A percentile compares a stretch with the other conserved stretches of the same genome.
phyloP scores from a whole-genome alignment of 208 protist genomes.

The Herpetomonas tarakana region DNA sequence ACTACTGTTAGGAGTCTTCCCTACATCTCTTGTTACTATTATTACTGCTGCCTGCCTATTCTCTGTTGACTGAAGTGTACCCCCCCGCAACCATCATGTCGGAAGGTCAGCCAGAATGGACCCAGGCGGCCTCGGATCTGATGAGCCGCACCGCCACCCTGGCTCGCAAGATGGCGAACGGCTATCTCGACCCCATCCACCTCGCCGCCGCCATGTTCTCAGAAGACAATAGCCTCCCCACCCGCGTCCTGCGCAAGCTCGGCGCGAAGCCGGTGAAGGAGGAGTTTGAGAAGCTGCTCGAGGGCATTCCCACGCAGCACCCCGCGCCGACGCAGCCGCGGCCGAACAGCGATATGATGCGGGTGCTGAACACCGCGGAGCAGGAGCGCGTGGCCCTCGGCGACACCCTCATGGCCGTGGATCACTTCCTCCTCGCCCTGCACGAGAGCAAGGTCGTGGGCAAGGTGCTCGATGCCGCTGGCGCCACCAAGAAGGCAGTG shows the following conservation, averaged over 20 bases:
- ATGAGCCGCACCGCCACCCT: slow-evolving; percentile 42
- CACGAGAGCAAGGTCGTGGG: slow-evolving; percentile 60
- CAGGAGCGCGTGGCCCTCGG: slow-evolving; percentile 66
- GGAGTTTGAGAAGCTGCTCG: slow-evolving; percentile 33
- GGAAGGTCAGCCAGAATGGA: slow-evolving; percentile 48
- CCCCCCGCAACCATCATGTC: too few species aligned
- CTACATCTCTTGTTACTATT: too few species aligned
- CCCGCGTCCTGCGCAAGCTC: slow-evolving; percentile 63
- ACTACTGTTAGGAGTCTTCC: too few species aligned
- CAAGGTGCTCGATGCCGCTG: slow-evolving; percentile 61
- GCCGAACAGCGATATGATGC: slow-evolving; percentile 70
- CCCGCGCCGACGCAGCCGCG: slow-evolving; percentile 59
- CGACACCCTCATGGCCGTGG: slow-evolving; percentile 70
- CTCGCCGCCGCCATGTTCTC: slow-evolving; percentile 54
- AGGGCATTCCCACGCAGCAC: slow-evolving; percentile 52
- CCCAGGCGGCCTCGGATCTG: slow-evolving; percentile 45
- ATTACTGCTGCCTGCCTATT: too few species aligned
- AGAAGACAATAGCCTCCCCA: slow-evolving; percentile 57
- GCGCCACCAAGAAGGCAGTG: slow-evolving; percentile 55
- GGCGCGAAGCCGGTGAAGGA: slow-evolving; percentile 45
- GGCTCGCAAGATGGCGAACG: slow-evolving; percentile 50
- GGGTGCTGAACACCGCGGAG: slow-evolving; percentile 78
- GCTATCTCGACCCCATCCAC: slow-evolving; percentile 66
- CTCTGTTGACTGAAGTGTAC: too few species aligned
- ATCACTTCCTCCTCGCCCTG: slow-evolving; percentile 77